Percentiles rank a stretch among this genome's conserved stretches.
phyloP scores from a whole-genome alignment of 768 basidiomycete genomes.

The Guyanaporus albipodus region DNA sequence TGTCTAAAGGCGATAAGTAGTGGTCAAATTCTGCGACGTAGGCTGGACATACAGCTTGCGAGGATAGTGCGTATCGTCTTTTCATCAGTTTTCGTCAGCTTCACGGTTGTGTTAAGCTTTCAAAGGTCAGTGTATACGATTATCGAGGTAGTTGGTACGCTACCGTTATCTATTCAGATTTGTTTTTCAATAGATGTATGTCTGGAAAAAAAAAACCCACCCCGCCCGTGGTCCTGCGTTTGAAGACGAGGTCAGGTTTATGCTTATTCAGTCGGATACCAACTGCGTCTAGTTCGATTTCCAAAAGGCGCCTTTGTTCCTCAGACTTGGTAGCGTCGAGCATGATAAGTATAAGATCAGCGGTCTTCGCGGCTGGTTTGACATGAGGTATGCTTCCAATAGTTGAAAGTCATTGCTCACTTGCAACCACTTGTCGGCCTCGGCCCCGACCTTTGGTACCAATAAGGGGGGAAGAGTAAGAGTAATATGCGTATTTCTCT shows the following conservation, averaged over 20 bases:
- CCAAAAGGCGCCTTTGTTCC: slow-evolving; percentile 83
- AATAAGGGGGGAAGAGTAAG: neutral
- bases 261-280: slow-evolving; percentile 91
- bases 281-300: slow-evolving; percentile 93
- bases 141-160: neutral
- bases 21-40: neutral
- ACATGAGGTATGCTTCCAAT: slow-evolving; percentile 6
- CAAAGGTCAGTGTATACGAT: neutral
- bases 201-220: slow-evolving; percentile 41
- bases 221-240: slow-evolving; percentile 87
- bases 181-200: neutral
- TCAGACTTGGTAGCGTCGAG: slow-evolving; percentile 90
- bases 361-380: slow-evolving; percentile 70
- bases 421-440: slow-evolving; percentile 95
- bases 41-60: slow-evolving; percentile 62
- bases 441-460: slow-evolving; percentile 64
- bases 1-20: slow-evolving; percentile 47
- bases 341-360: slow-evolving; percentile 92
- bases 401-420: slow-evolving; percentile 33
- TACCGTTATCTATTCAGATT: slow-evolving; percentile 88
- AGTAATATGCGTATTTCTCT: neutral
- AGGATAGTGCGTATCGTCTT: slow-evolving; percentile 91
- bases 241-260: slow-evolving; percentile 94
- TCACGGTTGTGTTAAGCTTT: slow-evolving; percentile 86
- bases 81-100: slow-evolving; percentile 92